These are phyloP conservation scores for Adansonia grandidieri DNA, from an alignment of 441 rosid genomes.

Conservation along the genomic window DNA sequence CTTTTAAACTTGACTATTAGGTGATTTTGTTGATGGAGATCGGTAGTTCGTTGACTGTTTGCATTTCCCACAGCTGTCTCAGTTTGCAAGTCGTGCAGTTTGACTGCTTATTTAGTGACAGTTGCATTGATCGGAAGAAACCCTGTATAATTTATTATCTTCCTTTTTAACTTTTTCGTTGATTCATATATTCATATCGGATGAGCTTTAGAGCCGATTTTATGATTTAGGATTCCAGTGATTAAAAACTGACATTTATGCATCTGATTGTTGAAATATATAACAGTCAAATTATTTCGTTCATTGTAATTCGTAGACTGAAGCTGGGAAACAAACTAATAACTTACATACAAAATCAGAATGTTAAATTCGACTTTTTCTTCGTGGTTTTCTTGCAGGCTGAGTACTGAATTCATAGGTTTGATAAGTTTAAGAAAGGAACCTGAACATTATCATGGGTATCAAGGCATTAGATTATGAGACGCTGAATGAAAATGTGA, in stretches of 20 bases:
- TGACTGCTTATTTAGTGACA: background rate
- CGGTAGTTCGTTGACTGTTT: background rate
- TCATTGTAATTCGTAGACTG: background rate
- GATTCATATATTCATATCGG: background rate
- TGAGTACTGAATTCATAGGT: slow-evolving; percentile 18
- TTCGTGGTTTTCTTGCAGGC: slow-evolving; percentile 17
- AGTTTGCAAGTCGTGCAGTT: background rate
- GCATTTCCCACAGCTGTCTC: background rate
- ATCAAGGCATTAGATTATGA: slow-evolving; percentile 74
- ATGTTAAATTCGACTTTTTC: background rate
- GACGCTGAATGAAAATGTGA: slow-evolving; percentile 79
- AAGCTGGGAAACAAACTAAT: background rate
- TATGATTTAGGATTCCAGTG: background rate
- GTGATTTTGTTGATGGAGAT: slow-evolving; percentile 9
- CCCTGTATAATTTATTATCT: background rate
- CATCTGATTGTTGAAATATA: background rate
- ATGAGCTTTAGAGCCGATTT: background rate
- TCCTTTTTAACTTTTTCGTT: background rate
- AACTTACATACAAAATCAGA: background rate
- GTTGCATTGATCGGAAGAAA: background rate
- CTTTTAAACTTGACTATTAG: background rate
- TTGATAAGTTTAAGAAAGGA: slow-evolving; percentile 29
- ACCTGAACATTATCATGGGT: slow-evolving; percentile 53
- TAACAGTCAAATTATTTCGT: background rate
- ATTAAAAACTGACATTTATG: background rate